Evolutionary conservation across 2,329 filamentous ascomycete genomes (phyloP), one percentile per base, ranked within the genome.

Genomic region (Colletotrichum filicis): DNA sequence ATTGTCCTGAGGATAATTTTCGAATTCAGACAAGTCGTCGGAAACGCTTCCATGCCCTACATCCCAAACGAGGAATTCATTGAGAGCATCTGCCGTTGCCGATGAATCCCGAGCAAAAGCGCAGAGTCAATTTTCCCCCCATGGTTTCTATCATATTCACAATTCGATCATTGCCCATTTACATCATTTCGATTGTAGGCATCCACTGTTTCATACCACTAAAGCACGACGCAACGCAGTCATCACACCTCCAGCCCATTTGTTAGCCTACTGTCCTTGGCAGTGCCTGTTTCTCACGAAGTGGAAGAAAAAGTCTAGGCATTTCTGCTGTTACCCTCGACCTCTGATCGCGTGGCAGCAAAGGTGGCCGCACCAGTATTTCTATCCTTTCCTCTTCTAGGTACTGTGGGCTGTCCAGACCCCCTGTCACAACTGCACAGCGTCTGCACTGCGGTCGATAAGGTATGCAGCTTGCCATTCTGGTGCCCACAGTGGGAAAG

Each of bases 391-490:
- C 65, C 59, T 30, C 14, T 72, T 64, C 8, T 19, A 59, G 65
- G 53, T 46, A 30, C 22, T 46, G 19, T 49, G 22, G 35, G 24
- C 24, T 35, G 35, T 49, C 22, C 24, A 19, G 11, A 28, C 16
- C 59, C 66, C 66, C 19, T 70, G 66, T 16, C 22, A 7, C 12
- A 24, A 30, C 60, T 73, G 46, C 60, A 61, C 46, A 22, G 57
- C 55, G 56, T 42, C 70, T 69, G 67, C 60, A 61, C 55, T 42
- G 46, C 16, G 66, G 19, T 16, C 62, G 57, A 26, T 63, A 58
- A 28, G 62, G 52, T 46, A 56, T n/a, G 58, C 49, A 59, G 30
- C 14, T 46, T 24, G 58, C 19, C 22, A 32, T 56, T 28, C 22
- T 28, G 53, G 22, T 56, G 53, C 14, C 32, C 16, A 46, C 26